Percentiles rank a stretch among this genome's conserved stretches.
Evolutionary conservation across 345 rosid genomes (phyloP).

Genomic region (Camelina laxa): DNA sequence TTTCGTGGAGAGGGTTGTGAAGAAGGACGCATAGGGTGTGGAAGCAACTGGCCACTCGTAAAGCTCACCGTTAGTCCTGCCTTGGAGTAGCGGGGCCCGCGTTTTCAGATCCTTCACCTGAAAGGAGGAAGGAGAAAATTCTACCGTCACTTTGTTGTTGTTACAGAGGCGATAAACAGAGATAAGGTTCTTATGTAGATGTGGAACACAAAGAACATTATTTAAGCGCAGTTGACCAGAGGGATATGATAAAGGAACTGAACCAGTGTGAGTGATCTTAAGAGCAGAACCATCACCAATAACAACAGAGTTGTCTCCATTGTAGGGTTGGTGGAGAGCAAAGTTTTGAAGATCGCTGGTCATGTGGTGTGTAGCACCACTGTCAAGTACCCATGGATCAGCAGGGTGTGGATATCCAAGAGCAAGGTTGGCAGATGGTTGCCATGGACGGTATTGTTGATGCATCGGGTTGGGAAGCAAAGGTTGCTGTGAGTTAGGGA

Average conservation of each 20-base stretch:
- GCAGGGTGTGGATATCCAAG: not conserved
- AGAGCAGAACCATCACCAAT: not conserved
- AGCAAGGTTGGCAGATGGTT: not conserved
- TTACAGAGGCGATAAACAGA: not conserved
- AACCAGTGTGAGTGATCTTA: not conserved
- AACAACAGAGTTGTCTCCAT: rapidly evolving
- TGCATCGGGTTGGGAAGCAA: too few relatives aligned
- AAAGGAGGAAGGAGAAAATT: not conserved
- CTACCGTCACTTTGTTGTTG: not conserved
- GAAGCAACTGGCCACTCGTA: too few relatives aligned
- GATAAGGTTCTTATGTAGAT: not conserved
- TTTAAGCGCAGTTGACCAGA: not conserved
- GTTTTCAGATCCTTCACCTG: not conserved
- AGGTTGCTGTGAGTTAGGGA: too few relatives aligned
- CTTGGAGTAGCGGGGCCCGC: not conserved
- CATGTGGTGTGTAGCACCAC: not conserved
- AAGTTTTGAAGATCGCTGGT: not conserved
- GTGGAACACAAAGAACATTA: not conserved
- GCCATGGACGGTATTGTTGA: not conserved
- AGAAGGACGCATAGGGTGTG: too few relatives aligned
- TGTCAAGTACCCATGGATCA: not conserved
- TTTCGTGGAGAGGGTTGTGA: too few relatives aligned
- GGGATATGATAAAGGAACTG: not conserved
- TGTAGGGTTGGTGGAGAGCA: not conserved
- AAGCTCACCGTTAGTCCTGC: too few relatives aligned